Conservation (phyloP, 2,329 filamentous ascomycete species). For the Bisporella sp. region DNA sequence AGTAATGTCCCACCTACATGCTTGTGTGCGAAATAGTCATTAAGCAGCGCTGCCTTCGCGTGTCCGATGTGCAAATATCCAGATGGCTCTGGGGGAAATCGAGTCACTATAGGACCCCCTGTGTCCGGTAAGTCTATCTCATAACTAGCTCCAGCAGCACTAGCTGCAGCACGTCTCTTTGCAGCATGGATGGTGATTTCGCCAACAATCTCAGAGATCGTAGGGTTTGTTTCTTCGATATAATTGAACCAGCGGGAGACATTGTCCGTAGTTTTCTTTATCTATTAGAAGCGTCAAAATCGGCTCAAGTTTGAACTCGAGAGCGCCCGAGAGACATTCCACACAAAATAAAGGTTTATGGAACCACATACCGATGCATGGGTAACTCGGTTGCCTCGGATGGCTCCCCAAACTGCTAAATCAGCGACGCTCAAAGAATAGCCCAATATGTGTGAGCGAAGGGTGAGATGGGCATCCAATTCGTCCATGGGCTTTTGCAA, state of each 20-base stretch:
- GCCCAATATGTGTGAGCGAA: conserved; percentile 79
- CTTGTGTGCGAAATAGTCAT: conserved; percentile 94
- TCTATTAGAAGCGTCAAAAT: conserved; percentile 37
- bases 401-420: conserved; percentile 72
- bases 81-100: conserved; percentile 91
- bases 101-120: conserved; percentile 81
- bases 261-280: conserved; percentile 70
- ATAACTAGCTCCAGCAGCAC: conserved; percentile 78
- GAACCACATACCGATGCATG: conserved; percentile 46
- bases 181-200: conserved; percentile 60
- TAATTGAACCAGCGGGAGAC: conserved; percentile 82
- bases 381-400: conserved; percentile 80
- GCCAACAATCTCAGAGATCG: conserved; percentile 66
- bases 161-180: conserved; percentile 60
- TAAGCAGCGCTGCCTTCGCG: conserved; percentile 86
- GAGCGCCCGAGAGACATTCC: too few relatives aligned
- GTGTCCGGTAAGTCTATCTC: conserved; percentile 80
- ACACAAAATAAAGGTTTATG: too few relatives aligned
- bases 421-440: conserved; percentile 73
- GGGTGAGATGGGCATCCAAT: conserved; percentile 79
- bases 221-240: conserved; percentile 74
- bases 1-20: conserved; percentile 87
- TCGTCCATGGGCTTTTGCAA: conserved; percentile 35
- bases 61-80: conserved; percentile 95
- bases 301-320: too few relatives aligned